Evolutionary conservation across 2,329 filamentous ascomycete species (phyloP), one percentile per base, ranked within the genome.

Genomic region (Penicillium frequentans): DNA sequence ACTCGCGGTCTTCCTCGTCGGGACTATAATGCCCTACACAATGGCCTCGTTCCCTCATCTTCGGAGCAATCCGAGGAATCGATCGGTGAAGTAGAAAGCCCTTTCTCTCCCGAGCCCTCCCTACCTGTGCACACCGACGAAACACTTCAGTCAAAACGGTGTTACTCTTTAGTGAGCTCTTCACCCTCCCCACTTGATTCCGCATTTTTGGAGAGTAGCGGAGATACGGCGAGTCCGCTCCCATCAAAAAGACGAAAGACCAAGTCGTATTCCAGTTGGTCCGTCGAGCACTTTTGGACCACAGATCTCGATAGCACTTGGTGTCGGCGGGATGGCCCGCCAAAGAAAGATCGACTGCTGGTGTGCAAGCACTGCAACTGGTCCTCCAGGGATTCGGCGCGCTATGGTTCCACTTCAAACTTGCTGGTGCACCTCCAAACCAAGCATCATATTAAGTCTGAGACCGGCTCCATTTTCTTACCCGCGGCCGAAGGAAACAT

Each of bases 1-100:
- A 56, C 54, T 26, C 54, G 54, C 43, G 54, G 54, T 48, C 44
- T 56, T 56, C 49, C 54, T 49, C 49, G 54, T 45, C 49, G 54
- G 26, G 54, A 56, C 49, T 56, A 56, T 35, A 56, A 56, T 56
- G 54, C 54, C 52, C 48, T 52, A 48, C 47, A 56, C 33, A 56
- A 56, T 56, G 54, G 54, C 54, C 42, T 56, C 29, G 48, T 52
- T 46, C 47, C 53, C 16, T 47, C 39, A 31, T 29, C 39, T 51
- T 51, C 53, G 21, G 39, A 55, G 47, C 47, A 46, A 21, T 55
- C 29, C n/a, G 53, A 55, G 29, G 53, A 42, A 50, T 26, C 39
- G 31, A 45, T 51, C 27, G 26, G 47, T 51, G 53, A 55, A 51
- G 49, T 29, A 44, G 52, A 19, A 26, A n/a, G 45, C 35, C 54